These are phyloP conservation scores for Plectranthus barbatus DNA, from an alignment of 257 asterid species.

Conservation along the genomic window DNA sequence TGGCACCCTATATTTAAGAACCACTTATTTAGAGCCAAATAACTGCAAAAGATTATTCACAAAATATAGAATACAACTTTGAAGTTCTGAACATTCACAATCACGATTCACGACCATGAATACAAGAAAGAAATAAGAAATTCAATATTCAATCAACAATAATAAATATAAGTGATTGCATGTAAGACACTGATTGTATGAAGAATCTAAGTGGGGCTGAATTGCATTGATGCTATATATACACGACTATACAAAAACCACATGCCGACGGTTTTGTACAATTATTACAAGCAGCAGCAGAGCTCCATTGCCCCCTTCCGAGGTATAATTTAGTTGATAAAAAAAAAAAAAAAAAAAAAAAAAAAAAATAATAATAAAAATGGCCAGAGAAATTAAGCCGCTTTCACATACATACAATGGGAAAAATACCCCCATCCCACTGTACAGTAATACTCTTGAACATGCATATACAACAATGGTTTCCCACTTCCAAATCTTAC, in stretches of 20 bases:
- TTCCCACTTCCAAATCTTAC: constrained; percentile 17
- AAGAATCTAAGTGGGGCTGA: not conserved
- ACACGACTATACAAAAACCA: constrained; percentile 54
- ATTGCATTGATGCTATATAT: constrained; percentile 26
- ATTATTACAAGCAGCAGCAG: constrained; percentile 50
- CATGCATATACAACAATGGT: constrained; percentile 32
- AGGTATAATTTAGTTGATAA: constrained; percentile 4
- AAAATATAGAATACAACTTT: too few species aligned
- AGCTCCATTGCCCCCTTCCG: constrained; percentile 30
- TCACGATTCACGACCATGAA: too few species aligned
- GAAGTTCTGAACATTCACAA: too few species aligned
- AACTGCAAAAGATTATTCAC: too few species aligned
- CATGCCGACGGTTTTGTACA: constrained; percentile 29
- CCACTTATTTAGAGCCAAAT: too few species aligned
- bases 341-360: not conserved
- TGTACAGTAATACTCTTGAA: constrained; percentile 22
- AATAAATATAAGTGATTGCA: too few species aligned
- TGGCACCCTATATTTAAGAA: too few species aligned
- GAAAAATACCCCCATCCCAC: constrained; percentile 31
- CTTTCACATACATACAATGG: constrained; percentile 36
- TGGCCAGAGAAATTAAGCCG: constrained; percentile 19
- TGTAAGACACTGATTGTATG: too few species aligned
- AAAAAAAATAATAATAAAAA: not conserved
- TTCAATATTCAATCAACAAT: too few species aligned
- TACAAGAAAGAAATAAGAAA: too few species aligned